phyloP scores from a whole-genome alignment of 495 filamentous ascomycete species.

The Opeltia flavorubescens region DNA sequence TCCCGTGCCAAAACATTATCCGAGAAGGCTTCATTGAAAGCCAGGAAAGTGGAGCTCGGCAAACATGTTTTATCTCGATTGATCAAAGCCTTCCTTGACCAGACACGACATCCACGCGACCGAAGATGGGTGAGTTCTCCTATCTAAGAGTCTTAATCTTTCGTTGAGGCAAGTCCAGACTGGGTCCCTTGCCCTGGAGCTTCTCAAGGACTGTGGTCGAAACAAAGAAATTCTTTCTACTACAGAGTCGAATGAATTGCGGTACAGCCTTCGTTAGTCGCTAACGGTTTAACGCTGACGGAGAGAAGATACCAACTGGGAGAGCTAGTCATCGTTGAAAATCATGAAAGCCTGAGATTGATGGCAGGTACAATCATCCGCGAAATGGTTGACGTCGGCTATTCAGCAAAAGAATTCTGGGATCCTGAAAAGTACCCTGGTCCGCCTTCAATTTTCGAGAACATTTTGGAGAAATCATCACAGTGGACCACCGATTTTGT shows the following conservation, averaged over 20 bases:
- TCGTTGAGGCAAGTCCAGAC: constrained; percentile 2
- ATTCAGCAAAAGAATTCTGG: constrained; percentile 5
- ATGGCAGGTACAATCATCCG: constrained; percentile 11
- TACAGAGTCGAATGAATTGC: background rate
- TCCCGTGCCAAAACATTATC: background rate
- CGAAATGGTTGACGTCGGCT: constrained; percentile 2
- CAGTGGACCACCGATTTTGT: constrained; percentile 12
- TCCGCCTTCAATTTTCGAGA: constrained; percentile 4
- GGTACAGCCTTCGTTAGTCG: background rate
- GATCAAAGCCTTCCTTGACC: constrained; percentile 1
- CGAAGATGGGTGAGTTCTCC: constrained; percentile 9
- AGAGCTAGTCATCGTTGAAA: constrained; percentile 1
- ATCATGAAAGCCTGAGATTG: constrained; percentile 6
- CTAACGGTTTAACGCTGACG: background rate
- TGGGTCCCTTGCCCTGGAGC: constrained; percentile 11
- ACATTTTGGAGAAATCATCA: background rate
- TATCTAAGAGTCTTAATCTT: background rate
- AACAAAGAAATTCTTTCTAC: constrained; percentile 3
- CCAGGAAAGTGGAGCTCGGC: constrained; percentile 4
- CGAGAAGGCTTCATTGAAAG: background rate
- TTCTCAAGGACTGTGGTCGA: constrained; percentile 7
- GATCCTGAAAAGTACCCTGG: background rate
- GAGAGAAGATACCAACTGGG: background rate
- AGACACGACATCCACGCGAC: background rate
- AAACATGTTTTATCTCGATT: background rate